Base-by-base conservation (phyloP, 106 monocot genomes). In the Posidonia australis region DNA sequence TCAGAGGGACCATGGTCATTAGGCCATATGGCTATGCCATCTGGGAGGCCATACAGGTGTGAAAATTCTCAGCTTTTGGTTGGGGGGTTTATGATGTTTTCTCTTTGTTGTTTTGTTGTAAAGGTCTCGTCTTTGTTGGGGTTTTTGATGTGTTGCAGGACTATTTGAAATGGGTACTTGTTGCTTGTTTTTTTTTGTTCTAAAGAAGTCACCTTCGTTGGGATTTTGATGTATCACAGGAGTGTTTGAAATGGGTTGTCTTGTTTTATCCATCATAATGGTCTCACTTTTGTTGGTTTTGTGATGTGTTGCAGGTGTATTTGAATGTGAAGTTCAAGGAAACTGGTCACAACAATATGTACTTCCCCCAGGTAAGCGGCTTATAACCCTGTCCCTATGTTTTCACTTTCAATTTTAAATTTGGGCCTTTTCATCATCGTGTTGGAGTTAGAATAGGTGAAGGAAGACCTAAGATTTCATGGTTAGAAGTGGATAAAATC, bases 1-100 rank as follows among this genome's bases (percentile, higher is more conserved):
- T 96, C 16, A 76, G 94, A 5, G 94, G 94, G 29, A 96, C 94
- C 45, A 96, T 96, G 94, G 94, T 96, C 36, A 90, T 96, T 55
- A 73, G 94, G 1, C 94, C 90, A 12, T 96, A 96, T 62, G 94
- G 94, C 29, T 96, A 96, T 29, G 90, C 94, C 68, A 90, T 96
- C 36, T 96, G 94, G 94, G 94, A 96, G 64, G 54, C 82, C 26
- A 96, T 96, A 20, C 90, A 96, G 78, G 90, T 90, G 41, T 3
- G 58, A 11, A 36, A 36, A 36, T 7, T 36, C 36, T 4, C 36
- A 4, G 36, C 36, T 7, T 36, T 36, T 7, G n/a, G n/a, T n/a
- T n/a, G n/a, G n/a, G n/a, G n/a, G n/a, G n/a, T n/a, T n/a, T n/a
- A n/a, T n/a, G n/a, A n/a, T n/a, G n/a, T n/a, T n/a, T n/a, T n/a